Evolutionary conservation across 1,139 yeast genomes (phyloP), one percentile per base, ranked within the genome.

Genomic region (Diutina sp.): DNA sequence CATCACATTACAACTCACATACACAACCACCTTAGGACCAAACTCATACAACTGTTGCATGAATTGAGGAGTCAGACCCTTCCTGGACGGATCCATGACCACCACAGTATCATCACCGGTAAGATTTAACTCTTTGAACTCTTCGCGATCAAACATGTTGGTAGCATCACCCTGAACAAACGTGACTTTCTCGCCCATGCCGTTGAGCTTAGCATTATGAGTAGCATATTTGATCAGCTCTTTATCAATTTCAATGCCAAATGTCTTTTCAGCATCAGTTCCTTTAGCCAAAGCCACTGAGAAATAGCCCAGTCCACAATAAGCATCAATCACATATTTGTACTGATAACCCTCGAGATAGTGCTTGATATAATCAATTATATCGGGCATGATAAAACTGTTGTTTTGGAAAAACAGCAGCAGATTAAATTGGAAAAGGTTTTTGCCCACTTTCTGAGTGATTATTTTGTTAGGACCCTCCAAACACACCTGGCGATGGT

Each of bases 221-320:
- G 62, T 64, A 2, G 79, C 80, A 60, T 69, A 72, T 44, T 69
- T 61, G 29, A 76, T 70, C 1, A 77, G 67, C 4, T 60, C 59
- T 32, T 64, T 61, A 3, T 76, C 68, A 3, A 76, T 61, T 61
- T 76, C 80, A n/a, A 76, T 72, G 0, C 80, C 80, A 61, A 73
- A 71, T 0, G 76, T 71, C 57, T 72, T 74, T 0, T 73, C 75
- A 29, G 58, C 59, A 12, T 65, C 62, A 0, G 68, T 65, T 9
- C 61, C 63, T 14, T 66, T 64, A 0, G 75, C 66, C 35, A 76
- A 65, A 1, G 74, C 65, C 4, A 76, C 72, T 0, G 79, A 78
- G 61, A 76, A 73, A 60, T 76, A 73, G 0, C 80, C 80, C 5
- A 76, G 72, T 1, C 80, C 80, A 63, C 80, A 76, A 59, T 76